A percentile compares a stretch with the other conserved stretches of the same genome.
phyloP scores from a whole-genome alignment of 345 rosid genomes.

The Hibiscus mutabilis region DNA sequence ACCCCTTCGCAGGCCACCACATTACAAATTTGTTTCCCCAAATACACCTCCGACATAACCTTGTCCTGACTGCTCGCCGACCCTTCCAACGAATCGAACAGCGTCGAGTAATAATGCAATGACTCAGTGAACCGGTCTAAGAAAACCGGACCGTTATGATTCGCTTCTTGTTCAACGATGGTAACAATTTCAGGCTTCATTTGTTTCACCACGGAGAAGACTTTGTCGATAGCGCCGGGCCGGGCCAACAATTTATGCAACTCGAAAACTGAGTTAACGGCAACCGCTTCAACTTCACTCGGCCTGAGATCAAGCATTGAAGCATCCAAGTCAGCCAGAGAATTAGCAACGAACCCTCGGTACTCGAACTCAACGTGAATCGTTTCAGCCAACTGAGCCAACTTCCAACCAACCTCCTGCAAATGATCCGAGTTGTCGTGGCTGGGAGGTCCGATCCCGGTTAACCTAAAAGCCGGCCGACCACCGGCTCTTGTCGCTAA shows the following conservation, averaged over 20 bases:
- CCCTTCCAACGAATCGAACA: conserved; percentile 82
- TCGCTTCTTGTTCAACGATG: conserved; percentile 77
- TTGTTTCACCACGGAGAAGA: conserved; percentile 46
- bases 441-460: conserved; percentile 77
- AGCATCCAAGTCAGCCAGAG: conserved; percentile 76
- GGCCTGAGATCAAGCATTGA: conserved; percentile 58
- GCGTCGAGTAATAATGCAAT: conserved; percentile 68
- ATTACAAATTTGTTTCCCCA: conserved; percentile 83
- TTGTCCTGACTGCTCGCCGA: conserved; percentile 43
- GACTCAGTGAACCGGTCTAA: conserved; percentile 83
- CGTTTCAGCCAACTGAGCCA: conserved; percentile 71
- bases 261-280: conserved; percentile 82
- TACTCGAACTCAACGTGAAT: conserved; percentile 70
- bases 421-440: conserved; percentile 51
- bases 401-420: conserved; percentile 65
- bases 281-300: conserved; percentile 51
- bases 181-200: conserved; percentile 72
- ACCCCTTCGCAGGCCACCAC: conserved; percentile 78
- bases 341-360: conserved; percentile 68
- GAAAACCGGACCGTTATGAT: conserved; percentile 70
- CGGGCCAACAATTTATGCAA: conserved; percentile 55
- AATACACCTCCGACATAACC: conserved; percentile 68
- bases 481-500: conserved; percentile 74
- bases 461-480: conserved; percentile 64
- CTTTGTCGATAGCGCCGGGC: conserved; percentile 59